Evolutionary conservation across 78 protist genomes (phyloP).

Genomic region (Bodo saltans): DNA sequence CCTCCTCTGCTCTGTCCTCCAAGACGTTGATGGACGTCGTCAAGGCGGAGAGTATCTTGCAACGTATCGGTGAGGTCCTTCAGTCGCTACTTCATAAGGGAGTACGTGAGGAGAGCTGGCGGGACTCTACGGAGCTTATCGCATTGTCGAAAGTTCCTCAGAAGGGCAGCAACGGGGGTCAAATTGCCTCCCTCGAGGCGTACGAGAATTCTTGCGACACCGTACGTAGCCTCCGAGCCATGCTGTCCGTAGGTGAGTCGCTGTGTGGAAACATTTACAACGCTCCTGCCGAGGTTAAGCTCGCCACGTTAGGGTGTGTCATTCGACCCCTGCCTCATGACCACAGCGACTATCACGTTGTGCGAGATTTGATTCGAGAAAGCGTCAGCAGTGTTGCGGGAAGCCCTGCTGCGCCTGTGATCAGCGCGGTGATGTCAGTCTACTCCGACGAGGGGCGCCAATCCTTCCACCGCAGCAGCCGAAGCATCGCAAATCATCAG

Average conservation of each 20-base stretch:
- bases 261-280: not conserved
- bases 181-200: not conserved
- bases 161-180: not conserved
- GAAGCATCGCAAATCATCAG: not conserved
- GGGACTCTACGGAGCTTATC: not conserved
- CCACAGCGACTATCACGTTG: not conserved
- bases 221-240: not conserved
- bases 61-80: too few relatives aligned
- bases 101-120: too few relatives aligned
- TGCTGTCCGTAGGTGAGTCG: not conserved
- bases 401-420: not conserved
- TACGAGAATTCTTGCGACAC: not conserved
- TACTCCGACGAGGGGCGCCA: not conserved
- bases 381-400: too few relatives aligned
- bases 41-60: not conserved
- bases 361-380: too few relatives aligned
- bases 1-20: too few relatives aligned
- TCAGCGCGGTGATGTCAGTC: not conserved
- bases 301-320: not conserved
- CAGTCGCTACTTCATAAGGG: too few relatives aligned
- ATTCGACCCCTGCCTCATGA: not conserved
- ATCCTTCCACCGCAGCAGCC: not conserved
- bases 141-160: not conserved
- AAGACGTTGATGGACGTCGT: not conserved
- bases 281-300: not conserved